A percentile compares a stretch with the other conserved stretches of the same genome.
Evolutionary conservation across 2,329 filamentous ascomycete genomes (phyloP).

Genomic region (Penicillium occitanis): DNA sequence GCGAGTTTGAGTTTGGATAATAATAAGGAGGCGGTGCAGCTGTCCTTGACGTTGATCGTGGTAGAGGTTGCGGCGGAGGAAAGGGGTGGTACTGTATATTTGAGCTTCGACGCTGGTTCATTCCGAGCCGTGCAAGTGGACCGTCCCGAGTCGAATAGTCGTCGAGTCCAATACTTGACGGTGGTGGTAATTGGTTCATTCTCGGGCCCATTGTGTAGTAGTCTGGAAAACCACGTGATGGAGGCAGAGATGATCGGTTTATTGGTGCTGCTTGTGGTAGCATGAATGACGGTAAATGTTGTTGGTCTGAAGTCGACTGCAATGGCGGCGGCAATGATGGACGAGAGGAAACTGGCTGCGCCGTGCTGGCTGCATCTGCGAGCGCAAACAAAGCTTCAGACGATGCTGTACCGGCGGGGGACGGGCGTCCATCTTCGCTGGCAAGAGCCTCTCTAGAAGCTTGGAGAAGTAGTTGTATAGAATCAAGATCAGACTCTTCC

Average conservation of each 20-base stretch:
- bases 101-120: constrained; percentile 6
- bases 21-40: constrained; percentile 10
- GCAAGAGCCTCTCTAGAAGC: constrained; percentile 30
- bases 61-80: constrained; percentile 21
- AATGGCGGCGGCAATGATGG: not conserved
- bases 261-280: constrained; percentile 29
- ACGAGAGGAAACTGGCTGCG: constrained; percentile 35
- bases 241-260: constrained; percentile 38
- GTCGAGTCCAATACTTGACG: constrained; percentile 40
- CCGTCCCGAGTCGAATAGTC: constrained; percentile 29
- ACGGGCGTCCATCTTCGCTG: constrained; percentile 18
- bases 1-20: not conserved
- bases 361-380: constrained; percentile 34
- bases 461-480: constrained; percentile 31
- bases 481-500: constrained; percentile 27
- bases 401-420: constrained; percentile 19
- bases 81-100: constrained; percentile 26
- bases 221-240: constrained; percentile 37
- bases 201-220: constrained; percentile 36
- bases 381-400: constrained; percentile 36
- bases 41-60: not conserved
- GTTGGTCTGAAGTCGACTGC: constrained; percentile 13
- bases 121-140: constrained; percentile 27
- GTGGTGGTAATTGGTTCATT: constrained; percentile 42
- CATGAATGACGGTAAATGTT: constrained; percentile 34